These are phyloP conservation scores for Chlamydomonas eustigma DNA, from an alignment of 139 green algal species.

Conservation along the genomic window DNA sequence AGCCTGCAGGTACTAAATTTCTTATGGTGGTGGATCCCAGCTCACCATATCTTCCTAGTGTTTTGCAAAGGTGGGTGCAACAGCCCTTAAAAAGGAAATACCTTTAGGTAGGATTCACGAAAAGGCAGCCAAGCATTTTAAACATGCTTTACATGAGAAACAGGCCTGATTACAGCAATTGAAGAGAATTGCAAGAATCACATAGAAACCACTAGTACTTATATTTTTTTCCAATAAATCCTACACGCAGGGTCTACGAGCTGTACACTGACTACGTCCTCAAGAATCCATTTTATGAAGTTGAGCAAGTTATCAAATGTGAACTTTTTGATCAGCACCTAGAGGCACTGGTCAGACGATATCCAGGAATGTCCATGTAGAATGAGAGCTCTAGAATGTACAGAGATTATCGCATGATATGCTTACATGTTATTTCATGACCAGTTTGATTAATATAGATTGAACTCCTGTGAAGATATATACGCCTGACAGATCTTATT, in stretches of 20 bases:
- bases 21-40: constrained; percentile 71
- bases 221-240: not conserved
- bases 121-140: too few relatives aligned
- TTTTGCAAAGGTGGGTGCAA: constrained; percentile 55
- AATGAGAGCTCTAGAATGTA: not conserved
- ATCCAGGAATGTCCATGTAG: constrained; percentile 10
- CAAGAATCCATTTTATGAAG: constrained; percentile 84
- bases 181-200: too few relatives aligned
- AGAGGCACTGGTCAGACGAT: constrained; percentile 38
- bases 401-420: too few relatives aligned
- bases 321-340: constrained; percentile 73
- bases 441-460: too few relatives aligned
- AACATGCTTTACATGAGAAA: too few relatives aligned
- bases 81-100: too few relatives aligned
- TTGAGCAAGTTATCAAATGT: constrained; percentile 77
- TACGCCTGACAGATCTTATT: too few relatives aligned
- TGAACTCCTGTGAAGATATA: too few relatives aligned
- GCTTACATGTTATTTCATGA: too few relatives aligned
- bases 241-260: constrained; percentile 58
- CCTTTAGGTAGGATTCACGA: too few relatives aligned
- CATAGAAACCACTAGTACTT: not conserved
- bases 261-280: constrained; percentile 78
- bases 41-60: constrained; percentile 54
- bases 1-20: constrained; percentile 84
- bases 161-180: too few relatives aligned